These are phyloP conservation scores for Mycena maculata DNA, from an alignment of 768 basidiomycete species.

Conservation along the genomic window DNA sequence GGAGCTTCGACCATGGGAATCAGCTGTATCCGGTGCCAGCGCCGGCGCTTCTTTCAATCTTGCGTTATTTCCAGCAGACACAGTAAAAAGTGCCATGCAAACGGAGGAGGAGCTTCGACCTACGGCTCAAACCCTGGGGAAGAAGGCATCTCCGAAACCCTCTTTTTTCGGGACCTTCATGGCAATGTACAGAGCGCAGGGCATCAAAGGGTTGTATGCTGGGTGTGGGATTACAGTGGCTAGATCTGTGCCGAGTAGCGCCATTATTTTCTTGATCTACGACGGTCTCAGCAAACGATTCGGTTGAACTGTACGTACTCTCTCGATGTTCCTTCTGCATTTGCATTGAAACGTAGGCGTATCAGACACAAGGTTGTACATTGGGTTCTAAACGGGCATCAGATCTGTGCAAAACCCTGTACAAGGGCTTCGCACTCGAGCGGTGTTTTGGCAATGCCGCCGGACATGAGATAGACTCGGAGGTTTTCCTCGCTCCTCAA, in stretches of 20 bases:
- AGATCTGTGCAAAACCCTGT: slow-evolving; percentile 9
- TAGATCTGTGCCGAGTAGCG: slow-evolving; percentile 85
- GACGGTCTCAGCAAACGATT: slow-evolving; percentile 69
- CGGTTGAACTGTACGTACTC: slow-evolving; percentile 38
- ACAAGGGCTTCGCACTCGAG: slow-evolving; percentile 24
- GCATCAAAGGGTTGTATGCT: slow-evolving; percentile 83
- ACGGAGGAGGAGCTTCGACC: slow-evolving; percentile 86
- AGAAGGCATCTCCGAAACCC: slow-evolving; percentile 46
- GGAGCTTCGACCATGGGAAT: slow-evolving; percentile 73
- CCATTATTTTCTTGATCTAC: slow-evolving; percentile 91
- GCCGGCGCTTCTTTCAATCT: slow-evolving; percentile 86
- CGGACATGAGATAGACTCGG: background rate
- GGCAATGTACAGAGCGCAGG: slow-evolving; percentile 80
- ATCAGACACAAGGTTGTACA: background rate
- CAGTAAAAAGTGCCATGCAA: slow-evolving; percentile 91
- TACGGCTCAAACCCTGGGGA: slow-evolving; percentile 25
- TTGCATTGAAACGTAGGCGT: background rate
- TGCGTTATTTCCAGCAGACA: slow-evolving; percentile 90
- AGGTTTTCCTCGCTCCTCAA: background rate
- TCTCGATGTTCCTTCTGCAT: background rate
- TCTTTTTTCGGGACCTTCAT: slow-evolving; percentile 70
- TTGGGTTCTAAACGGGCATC: no score
- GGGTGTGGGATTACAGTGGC: slow-evolving; percentile 91
- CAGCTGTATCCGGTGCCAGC: slow-evolving; percentile 80
- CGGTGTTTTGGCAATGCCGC: background rate